These are phyloP conservation scores for Epichloe scottii DNA, from an alignment of 2,329 filamentous ascomycete genomes.

Conservation along the genomic window DNA sequence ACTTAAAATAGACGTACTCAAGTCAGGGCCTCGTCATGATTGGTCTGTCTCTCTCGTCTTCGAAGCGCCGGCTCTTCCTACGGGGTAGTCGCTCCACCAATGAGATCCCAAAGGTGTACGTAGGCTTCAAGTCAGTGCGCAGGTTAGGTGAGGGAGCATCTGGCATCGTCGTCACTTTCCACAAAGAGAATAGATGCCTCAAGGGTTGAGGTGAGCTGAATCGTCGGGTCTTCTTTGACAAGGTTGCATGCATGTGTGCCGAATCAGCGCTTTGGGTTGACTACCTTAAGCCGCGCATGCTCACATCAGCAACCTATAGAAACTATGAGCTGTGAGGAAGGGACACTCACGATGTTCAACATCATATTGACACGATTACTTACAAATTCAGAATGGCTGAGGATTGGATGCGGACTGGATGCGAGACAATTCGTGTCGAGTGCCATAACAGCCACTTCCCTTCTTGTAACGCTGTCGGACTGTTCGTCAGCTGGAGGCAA, in stretches of 20 bases:
- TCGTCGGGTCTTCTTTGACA: neutral
- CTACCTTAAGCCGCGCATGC: too few species aligned
- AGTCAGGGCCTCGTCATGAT: constrained; percentile 11
- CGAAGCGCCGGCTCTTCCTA: constrained; percentile 18
- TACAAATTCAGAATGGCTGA: too few species aligned
- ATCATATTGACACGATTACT: too few species aligned
- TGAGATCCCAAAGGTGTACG: constrained; percentile 6
- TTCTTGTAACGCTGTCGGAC: neutral
- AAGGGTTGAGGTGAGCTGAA: neutral
- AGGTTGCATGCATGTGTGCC: neutral
- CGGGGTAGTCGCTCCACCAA: constrained; percentile 14
- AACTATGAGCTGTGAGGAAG: too few species aligned
- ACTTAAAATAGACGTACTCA: constrained; percentile 2
- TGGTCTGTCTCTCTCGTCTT: constrained; percentile 11
- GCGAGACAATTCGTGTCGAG: too few species aligned
- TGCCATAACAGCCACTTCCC: neutral
- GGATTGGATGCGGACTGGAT: too few species aligned
- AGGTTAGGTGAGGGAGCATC: neutral
- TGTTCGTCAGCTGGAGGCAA: neutral
- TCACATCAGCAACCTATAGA: too few species aligned
- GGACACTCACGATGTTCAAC: too few species aligned
- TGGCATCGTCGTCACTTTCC: neutral
- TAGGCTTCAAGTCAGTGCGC: too few species aligned
- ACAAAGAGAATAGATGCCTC: neutral
- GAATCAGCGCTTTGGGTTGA: too few species aligned